These are phyloP conservation scores for Mrakiaceae sp. DNA, from an alignment of 1,284 basidiomycete genomes.

Conservation along the genomic window DNA sequence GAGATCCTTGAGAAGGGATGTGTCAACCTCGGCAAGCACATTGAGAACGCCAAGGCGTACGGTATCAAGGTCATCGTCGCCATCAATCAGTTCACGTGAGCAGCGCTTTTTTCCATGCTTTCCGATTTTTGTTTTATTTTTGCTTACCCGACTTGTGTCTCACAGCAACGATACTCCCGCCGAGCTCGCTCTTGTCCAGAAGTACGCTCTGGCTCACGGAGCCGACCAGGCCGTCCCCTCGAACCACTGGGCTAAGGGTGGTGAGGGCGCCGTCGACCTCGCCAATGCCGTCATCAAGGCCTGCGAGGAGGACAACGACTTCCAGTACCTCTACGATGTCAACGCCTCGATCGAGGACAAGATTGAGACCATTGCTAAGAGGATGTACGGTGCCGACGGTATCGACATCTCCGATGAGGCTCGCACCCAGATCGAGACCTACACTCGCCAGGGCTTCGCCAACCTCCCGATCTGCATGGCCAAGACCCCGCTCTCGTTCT, in stretches of 20 bases:
- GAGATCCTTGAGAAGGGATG: constrained; percentile 84
- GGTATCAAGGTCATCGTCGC: constrained; percentile 94
- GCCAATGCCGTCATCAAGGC: constrained; percentile 75
- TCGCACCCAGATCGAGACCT: constrained; percentile 75
- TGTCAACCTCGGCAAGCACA: constrained; percentile 87
- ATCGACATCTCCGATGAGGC: constrained; percentile 74
- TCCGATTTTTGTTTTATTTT: background rate
- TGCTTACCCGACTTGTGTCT: background rate
- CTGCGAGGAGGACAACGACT: constrained; percentile 70
- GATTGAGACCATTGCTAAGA: constrained; percentile 71
- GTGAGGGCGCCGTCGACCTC: constrained; percentile 71
- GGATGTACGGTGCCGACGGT: constrained; percentile 86
- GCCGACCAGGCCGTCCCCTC: constrained; percentile 92
- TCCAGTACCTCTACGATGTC: constrained; percentile 79
- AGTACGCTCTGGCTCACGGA: constrained; percentile 69
- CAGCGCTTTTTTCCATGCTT: constrained; percentile 21
- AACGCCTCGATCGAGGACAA: constrained; percentile 74
- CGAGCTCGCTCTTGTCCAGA: constrained; percentile 75
- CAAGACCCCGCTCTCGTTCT: constrained; percentile 95
- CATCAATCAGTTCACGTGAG: constrained; percentile 87
- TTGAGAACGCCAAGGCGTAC: constrained; percentile 90
- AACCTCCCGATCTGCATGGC: constrained; percentile 77
- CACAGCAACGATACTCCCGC: constrained; percentile 75
- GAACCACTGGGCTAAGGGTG: constrained; percentile 94
- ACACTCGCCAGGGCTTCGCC: constrained; percentile 72